A percentile compares a stretch with the other conserved stretches of the same genome.
These are phyloP conservation scores for Benincasa hispida DNA, from an alignment of 306 rosid species.

Conservation along the genomic window DNA sequence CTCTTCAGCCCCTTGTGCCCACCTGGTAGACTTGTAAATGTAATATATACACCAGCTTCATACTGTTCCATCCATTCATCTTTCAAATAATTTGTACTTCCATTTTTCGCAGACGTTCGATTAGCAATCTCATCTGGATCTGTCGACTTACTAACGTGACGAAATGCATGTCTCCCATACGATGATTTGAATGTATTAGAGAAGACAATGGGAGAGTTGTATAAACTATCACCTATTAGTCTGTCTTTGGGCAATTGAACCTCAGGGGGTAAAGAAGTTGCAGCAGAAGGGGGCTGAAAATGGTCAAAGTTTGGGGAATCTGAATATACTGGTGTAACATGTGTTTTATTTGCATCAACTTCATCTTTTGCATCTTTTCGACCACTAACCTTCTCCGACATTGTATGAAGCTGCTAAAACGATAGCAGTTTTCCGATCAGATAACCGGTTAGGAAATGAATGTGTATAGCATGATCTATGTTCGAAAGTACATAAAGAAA, in stretches of 20 bases:
- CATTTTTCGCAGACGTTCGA: slow-evolving; percentile 20
- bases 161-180: slow-evolving; percentile 29
- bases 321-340: slow-evolving; percentile 26
- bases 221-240: slow-evolving; percentile 25
- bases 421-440: neutral
- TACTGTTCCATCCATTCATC: slow-evolving; percentile 62
- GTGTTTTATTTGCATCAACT: slow-evolving; percentile 20
- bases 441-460: neutral
- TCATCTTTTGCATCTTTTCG: slow-evolving; percentile 30
- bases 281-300: neutral
- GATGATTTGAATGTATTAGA: slow-evolving; percentile 40
- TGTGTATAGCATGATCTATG: neutral
- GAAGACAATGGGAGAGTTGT: slow-evolving; percentile 45
- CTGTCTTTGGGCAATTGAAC: slow-evolving; percentile 21
- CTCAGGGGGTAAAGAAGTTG: slow-evolving; percentile 12
- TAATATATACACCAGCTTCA: slow-evolving; percentile 64
- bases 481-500: neutral
- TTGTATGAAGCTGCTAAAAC: slow-evolving; percentile 46
- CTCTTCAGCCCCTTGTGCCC: slow-evolving; percentile 63
- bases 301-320: slow-evolving; percentile 14
- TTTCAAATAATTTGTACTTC: slow-evolving; percentile 17
- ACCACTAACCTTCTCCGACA: slow-evolving; percentile 34
- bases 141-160: slow-evolving; percentile 12
- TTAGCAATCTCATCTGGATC: slow-evolving; percentile 15
- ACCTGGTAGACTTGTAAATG: slow-evolving; percentile 43